Evolutionary conservation across 129 eudicot species (phyloP), one percentile per base, ranked within the genome.

Genomic region (Scalesia atractyloides): DNA sequence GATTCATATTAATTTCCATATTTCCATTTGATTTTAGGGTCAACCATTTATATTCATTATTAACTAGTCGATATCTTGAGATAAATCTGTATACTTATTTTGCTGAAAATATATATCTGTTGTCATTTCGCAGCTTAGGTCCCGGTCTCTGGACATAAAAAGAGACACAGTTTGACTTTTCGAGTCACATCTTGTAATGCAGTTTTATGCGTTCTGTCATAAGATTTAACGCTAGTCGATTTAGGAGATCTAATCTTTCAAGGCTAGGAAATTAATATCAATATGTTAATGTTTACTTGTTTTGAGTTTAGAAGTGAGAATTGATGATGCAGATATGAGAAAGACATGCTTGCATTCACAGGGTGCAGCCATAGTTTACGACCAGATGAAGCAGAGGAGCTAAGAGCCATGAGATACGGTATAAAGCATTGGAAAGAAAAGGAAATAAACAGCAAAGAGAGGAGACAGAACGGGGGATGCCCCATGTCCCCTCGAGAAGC

Each of bases 401-500:
- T 92, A 50, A 82, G 84, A 33, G 33, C 33, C 14, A 89, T 92
- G 98, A 87, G 98, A 60, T 85, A 81, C 57, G 50, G 47, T 17
- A 93, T 89, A 10, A 77, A 83, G 73, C 98, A 89, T 64, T 92
- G 98, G 98, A 92, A 92, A 73, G 98, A 92, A 76, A 92, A 92
- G 52, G 96, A 89, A 24, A 92, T 92, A 43, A 88, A 92, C 73
- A 54, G 91, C 73, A 53, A 66, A 58, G 86, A 82, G 39, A 82
- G 72, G 48, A 59, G 98, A 56, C 78, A 79, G 5, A 81, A 87
- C 79, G 98, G 98, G 5, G 91, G 91, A 3, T 92, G 98, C 73
- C 98, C 98, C 2, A 85, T 92, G 98, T 76, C 96, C 53, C 98
- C 98, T 3, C 82, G 96, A 73, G 98, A 92, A 69, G 96, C 96